phyloP scores from a whole-genome alignment of 2,329 filamentous ascomycete species.

The Endocalyx cinctus region DNA sequence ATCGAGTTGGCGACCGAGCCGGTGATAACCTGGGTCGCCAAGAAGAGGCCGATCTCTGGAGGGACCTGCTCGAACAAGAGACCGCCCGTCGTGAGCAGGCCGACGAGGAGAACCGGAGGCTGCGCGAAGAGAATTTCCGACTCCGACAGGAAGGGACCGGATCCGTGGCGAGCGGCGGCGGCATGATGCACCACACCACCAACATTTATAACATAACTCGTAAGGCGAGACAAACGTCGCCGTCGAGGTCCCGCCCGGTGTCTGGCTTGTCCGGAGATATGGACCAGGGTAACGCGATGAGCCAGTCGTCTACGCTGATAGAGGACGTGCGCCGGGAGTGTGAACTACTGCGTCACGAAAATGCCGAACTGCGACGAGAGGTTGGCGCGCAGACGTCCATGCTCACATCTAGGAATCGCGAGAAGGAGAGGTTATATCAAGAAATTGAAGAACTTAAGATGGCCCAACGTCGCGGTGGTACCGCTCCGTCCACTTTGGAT shows the following conservation, averaged over 20 bases:
- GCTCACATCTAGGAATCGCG: slow-evolving; percentile 90
- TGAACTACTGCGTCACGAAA: slow-evolving; percentile 82
- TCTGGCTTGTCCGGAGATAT: slow-evolving; percentile 46
- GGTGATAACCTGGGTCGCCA: slow-evolving; percentile 47
- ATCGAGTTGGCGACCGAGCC: slow-evolving; percentile 37
- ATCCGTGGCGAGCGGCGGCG: slow-evolving; percentile 8
- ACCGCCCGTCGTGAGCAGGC: slow-evolving; percentile 82
- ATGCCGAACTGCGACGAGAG: slow-evolving; percentile 84
- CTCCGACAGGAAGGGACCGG: slow-evolving; percentile 55
- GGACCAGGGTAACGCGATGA: slow-evolving; percentile 49
- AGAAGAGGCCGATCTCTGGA: slow-evolving; percentile 80
- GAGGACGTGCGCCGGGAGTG: slow-evolving; percentile 69
- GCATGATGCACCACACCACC: slow-evolving; percentile 51
- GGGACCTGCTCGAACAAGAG: slow-evolving; percentile 89
- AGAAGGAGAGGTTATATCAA: slow-evolving; percentile 91
- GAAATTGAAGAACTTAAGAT: slow-evolving; percentile 97
- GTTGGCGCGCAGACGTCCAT: slow-evolving; percentile 96
- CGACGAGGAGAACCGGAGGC: slow-evolving; percentile 79
- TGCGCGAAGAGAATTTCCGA: slow-evolving; percentile 79
- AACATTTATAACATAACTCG: slow-evolving; percentile 63
- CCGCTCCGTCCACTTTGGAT: slow-evolving; percentile 66
- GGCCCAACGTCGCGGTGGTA: slow-evolving; percentile 67
- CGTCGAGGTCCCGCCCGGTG: slow-evolving; percentile 45
- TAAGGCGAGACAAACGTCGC: slow-evolving; percentile 40
- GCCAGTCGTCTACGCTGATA: slow-evolving; percentile 61